Evolutionary conservation across 805 yeast species (phyloP), one percentile per base, ranked within the genome.

Genomic region (Sugiyamaella smithiae): DNA sequence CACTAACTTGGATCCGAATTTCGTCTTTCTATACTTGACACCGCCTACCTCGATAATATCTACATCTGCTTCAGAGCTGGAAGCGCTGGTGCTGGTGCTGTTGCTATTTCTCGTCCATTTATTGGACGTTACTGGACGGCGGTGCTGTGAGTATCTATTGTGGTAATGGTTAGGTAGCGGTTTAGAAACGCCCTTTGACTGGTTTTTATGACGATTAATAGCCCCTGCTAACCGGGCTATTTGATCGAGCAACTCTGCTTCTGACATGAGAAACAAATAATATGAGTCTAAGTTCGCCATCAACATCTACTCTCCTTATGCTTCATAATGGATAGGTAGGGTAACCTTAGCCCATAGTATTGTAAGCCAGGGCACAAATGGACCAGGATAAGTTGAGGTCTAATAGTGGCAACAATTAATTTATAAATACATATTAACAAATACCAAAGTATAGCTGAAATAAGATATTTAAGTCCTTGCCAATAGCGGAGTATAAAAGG

Each of bases 221-320:
- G 60, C 60, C n/a, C 59, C 59, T 52, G 61, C 61, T 28, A 57
- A 43, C 33, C 41, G 28, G 25, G 61, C 61, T 25, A 57, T 57
- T 40, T 57, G 53, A 16, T 54, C 45, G 20, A 57, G 42, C 20
- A 57, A 44, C 8, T 54, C 52, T 4, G 56, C 50, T 20, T 57
- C 57, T 33, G 60, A 54, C 56, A 54, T 52, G 31, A 6, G 22
- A 19, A 35, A 35, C 22, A 35, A 19, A 19, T 3, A 20, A 19
- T 14, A 32, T 7, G n/a, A 8, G 11, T 11, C n/a, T n/a, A n/a
- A n/a, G n/a, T n/a, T n/a, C n/a, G n/a, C n/a, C n/a, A n/a, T n/a
- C n/a, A n/a, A n/a, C n/a, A n/a, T n/a, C n/a, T n/a, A n/a, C n/a
- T n/a, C n/a, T n/a, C n/a, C n/a, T n/a, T n/a, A n/a, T n/a, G n/a